A percentile compares a stretch with the other conserved stretches of the same genome.
phyloP scores from a whole-genome alignment of 2,329 filamentous ascomycete genomes.

The Alternaria sp. region DNA sequence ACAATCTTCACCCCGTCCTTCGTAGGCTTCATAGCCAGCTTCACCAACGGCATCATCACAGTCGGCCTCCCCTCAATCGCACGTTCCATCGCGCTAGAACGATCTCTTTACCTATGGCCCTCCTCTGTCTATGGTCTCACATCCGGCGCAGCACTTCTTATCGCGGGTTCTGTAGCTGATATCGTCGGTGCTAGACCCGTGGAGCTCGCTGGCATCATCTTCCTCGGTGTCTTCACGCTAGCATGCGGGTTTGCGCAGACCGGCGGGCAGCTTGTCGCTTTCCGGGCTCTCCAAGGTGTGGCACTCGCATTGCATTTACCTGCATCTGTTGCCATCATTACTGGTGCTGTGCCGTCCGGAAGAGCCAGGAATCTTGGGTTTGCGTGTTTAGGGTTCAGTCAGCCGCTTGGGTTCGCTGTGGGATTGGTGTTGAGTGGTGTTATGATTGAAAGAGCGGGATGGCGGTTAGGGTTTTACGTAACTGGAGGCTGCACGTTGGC shows the following conservation, averaged over 20 bases:
- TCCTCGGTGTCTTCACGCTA: conserved; percentile 53
- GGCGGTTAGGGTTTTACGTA: conserved; percentile 58
- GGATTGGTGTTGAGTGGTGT: conserved; percentile 60
- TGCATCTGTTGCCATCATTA: conserved; percentile 56
- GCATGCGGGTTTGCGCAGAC: conserved; percentile 54
- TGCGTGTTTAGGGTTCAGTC: conserved; percentile 53
- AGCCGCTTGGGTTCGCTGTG: conserved; percentile 58
- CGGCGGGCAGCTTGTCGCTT: conserved; percentile 52
- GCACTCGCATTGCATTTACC: conserved; percentile 57
- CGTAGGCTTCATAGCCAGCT: conserved; percentile 38
- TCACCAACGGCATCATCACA: conserved; percentile 50
- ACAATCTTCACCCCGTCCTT: conserved; percentile 17
- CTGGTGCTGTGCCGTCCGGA: conserved; percentile 30
- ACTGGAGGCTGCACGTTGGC: conserved; percentile 38
- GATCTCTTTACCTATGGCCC: conserved; percentile 45
- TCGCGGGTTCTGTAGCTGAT: conserved; percentile 60
- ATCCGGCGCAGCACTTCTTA: conserved; percentile 56
- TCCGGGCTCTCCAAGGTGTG: conserved; percentile 56
- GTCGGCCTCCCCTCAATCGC: conserved; percentile 54
- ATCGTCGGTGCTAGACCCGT: conserved; percentile 55
- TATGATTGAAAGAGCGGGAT: conserved; percentile 55
- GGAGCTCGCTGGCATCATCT: conserved; percentile 52
- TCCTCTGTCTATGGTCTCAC: conserved; percentile 49
- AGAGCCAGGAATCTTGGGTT: conserved; percentile 42
- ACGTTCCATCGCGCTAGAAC: conserved; percentile 28